Evolutionary conservation across 306 rosid species (phyloP), one percentile per base, ranked within the genome.

Genomic region (Abrus precatorius): DNA sequence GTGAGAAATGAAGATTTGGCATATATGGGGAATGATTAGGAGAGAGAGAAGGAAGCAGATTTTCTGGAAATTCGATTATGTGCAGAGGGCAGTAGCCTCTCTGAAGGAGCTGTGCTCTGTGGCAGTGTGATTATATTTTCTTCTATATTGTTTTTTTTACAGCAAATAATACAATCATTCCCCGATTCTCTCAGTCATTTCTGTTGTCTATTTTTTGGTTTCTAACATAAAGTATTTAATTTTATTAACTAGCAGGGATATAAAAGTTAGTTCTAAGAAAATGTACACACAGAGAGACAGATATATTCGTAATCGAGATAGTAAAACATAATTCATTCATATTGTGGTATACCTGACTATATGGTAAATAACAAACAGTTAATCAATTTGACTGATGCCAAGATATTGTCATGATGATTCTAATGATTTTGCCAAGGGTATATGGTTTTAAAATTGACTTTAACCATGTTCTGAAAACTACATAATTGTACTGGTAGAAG

Each of bases 201-300:
- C 20, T 20, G 20, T 20, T 20, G 20, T 20, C 20, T 20, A 20
- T 20, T 20, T 20, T 20, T 20, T 20, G 20, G 20, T 20, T 20
- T 20, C 20, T 20, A 20, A 20, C 20, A 60, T 60, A 8, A 60
- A 60, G 20, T 32, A 49, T 32, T 60, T 13, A n/a, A 45, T 7
- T 28, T 44, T 2, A 30, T 74, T 7, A 29, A 12, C 5, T 75
- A 8, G 5, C 27, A 10, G 9, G 32, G 32, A 9, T 60, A 29
- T 52, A 13, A 75, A 44, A n/a, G 2, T 76, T 44, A 36, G 48
- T 76, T 75, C 30, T 50, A 30, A 9, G 59, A 74, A 43, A 57
- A 20, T 20, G 20, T 20, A 9, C 14, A 44, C 57, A 8, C 44
- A 20, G 69, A 74, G 43, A 13, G 79, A 60, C 28, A 64, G 52